A percentile compares a stretch with the other conserved stretches of the same genome.
phyloP scores from a whole-genome alignment of 331 rosid species.

The Dryas integrifolia region DNA sequence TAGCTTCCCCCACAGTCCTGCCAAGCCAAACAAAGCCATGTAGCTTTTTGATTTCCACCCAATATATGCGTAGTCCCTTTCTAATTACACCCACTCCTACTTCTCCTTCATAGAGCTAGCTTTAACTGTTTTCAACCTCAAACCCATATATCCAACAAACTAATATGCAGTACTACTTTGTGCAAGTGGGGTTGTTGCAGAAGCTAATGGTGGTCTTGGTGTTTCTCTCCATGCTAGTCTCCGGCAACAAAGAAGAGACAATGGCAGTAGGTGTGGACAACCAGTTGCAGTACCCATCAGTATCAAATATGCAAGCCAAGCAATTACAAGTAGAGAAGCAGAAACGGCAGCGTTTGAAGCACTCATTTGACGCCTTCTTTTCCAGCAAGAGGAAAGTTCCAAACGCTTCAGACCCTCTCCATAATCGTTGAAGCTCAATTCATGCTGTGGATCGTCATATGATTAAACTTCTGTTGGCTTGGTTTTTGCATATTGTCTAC shows the following conservation, averaged over 20 bases:
- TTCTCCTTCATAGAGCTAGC: constrained; percentile 1
- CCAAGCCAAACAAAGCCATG: constrained; percentile 44
- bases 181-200: constrained; percentile 29
- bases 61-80: too few species aligned
- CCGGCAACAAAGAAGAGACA: constrained; percentile 33
- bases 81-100: neutral
- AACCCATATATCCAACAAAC: too few species aligned
- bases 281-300: neutral
- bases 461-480: neutral
- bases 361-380: constrained; percentile 43
- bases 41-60: constrained; percentile 36
- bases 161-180: constrained; percentile 36
- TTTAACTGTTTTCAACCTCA: too few species aligned
- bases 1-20: constrained; percentile 3
- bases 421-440: constrained; percentile 58
- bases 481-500: neutral
- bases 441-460: neutral
- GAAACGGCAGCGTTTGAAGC: constrained; percentile 18
- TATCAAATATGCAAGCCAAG: constrained; percentile 24
- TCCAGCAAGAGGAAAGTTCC: constrained; percentile 84
- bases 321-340: neutral
- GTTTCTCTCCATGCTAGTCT: constrained; percentile 38
- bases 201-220: constrained; percentile 40
- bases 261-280: constrained; percentile 17
- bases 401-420: constrained; percentile 86